Conservation (phyloP, 2,329 filamentous ascomycete species). For the Arthrobotrys musiformis region DNA sequence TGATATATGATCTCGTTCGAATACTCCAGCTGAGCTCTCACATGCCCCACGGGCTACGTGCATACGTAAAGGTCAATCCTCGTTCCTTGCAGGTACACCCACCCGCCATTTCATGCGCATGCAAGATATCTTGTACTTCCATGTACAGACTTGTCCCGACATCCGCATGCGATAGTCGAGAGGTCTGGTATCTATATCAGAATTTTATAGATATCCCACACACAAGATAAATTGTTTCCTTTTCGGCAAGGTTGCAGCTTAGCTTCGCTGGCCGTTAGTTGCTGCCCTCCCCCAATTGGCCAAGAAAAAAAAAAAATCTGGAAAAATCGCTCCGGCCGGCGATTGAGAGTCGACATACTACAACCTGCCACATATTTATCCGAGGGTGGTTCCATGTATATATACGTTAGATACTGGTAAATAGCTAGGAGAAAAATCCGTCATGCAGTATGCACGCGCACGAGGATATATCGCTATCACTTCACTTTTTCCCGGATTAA, state of each 20-base stretch:
- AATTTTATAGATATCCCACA: too few relatives aligned
- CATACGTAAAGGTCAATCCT: too few relatives aligned
- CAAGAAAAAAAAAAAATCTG: too few relatives aligned
- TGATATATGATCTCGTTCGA: too few relatives aligned
- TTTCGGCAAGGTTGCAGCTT: background rate
- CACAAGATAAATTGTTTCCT: conserved; percentile 1
- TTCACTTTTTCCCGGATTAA: conserved; percentile 23
- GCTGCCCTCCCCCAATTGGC: too few relatives aligned
- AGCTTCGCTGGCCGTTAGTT: too few relatives aligned
- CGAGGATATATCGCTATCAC: background rate
- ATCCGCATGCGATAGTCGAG: too few relatives aligned
- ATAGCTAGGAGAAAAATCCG: background rate
- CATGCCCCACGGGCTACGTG: conserved; percentile 9
- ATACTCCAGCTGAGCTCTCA: conserved; percentile 7
- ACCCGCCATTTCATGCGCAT: conserved; percentile 3
- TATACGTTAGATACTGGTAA: too few relatives aligned
- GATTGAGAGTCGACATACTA: too few relatives aligned
- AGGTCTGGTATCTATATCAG: too few relatives aligned
- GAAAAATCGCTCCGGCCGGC: background rate
- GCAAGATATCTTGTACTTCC: conserved; percentile 23
- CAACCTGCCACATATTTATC: background rate
- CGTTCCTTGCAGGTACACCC: conserved; percentile 35
- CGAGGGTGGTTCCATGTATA: background rate
- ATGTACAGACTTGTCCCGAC: too few relatives aligned
- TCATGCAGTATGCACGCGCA: background rate